These are phyloP conservation scores for Cyclotella choctawhatcheeana DNA, from an alignment of 108 stramenopile species.

Conservation along the genomic window DNA sequence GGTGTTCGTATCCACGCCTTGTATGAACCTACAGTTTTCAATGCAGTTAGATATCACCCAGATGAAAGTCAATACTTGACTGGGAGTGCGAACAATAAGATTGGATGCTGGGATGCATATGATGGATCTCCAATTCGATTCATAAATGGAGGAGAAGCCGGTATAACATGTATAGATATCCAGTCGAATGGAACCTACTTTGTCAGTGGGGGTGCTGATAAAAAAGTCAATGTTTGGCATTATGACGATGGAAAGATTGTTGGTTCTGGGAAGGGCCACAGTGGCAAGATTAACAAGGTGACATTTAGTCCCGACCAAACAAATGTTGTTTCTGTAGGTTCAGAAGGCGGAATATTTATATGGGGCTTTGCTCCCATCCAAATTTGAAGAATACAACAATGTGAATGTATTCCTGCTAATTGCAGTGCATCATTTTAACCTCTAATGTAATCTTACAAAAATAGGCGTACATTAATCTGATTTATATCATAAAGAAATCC, in stretches of 20 bases:
- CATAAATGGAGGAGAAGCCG: constrained; percentile 80
- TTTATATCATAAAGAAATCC: too few species aligned
- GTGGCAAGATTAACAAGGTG: constrained; percentile 66
- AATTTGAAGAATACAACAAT: background rate
- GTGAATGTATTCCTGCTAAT: too few species aligned
- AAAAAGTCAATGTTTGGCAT: constrained; percentile 82
- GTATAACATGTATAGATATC: constrained; percentile 78
- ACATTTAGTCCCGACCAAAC: constrained; percentile 72
- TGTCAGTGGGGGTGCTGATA: constrained; percentile 80
- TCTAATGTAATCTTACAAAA: too few species aligned
- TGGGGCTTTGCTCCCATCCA: constrained; percentile 52
- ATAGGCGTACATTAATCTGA: too few species aligned
- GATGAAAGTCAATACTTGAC: constrained; percentile 90
- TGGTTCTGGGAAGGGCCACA: constrained; percentile 77
- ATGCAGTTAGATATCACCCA: constrained; percentile 77
- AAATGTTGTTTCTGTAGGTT: constrained; percentile 76
- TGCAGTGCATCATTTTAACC: too few species aligned
- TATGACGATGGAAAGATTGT: constrained; percentile 83
- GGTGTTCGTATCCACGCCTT: constrained; percentile 78
- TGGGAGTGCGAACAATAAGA: constrained; percentile 84
- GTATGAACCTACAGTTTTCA: constrained; percentile 86
- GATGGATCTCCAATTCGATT: constrained; percentile 83
- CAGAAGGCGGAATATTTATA: constrained; percentile 87
- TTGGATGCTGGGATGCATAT: constrained; percentile 90
- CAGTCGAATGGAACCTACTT: constrained; percentile 68